These are phyloP conservation scores for Copromyces sp. DNA, from an alignment of 495 filamentous ascomycete species.

Conservation along the genomic window DNA sequence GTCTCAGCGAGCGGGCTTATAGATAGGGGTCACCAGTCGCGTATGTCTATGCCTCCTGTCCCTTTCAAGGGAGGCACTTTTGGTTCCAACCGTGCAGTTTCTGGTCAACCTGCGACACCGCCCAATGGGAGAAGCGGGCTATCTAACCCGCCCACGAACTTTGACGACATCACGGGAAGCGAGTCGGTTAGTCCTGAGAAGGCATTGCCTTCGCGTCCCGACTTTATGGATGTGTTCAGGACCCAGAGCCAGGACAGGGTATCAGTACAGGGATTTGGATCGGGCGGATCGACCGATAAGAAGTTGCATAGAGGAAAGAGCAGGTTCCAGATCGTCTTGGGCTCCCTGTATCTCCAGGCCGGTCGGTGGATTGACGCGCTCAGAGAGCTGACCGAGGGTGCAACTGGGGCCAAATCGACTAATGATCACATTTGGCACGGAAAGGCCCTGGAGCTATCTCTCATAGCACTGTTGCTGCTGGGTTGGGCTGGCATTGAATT, in stretches of 20 bases:
- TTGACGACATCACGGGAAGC: slow-evolving; percentile 53
- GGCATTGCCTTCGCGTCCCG: slow-evolving; percentile 17
- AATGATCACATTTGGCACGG: slow-evolving; percentile 96
- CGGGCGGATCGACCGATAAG: slow-evolving; percentile 60
- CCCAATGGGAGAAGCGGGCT: slow-evolving; percentile 32
- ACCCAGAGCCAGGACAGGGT: slow-evolving; percentile 62
- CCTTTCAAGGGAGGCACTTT: slow-evolving; percentile 28
- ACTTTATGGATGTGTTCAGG: slow-evolving; percentile 26
- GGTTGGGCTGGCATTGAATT: slow-evolving; percentile 83
- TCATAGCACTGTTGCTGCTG: slow-evolving; percentile 72
- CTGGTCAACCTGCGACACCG: slow-evolving; percentile 44
- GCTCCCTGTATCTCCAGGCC: slow-evolving; percentile 75
- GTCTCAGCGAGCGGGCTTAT: slow-evolving; percentile 35
- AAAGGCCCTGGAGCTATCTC: slow-evolving; percentile 81
- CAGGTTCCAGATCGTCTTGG: slow-evolving; percentile 69
- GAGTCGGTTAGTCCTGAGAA: slow-evolving; percentile 27
- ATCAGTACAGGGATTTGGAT: slow-evolving; percentile 75
- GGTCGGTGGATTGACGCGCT: slow-evolving; percentile 86
- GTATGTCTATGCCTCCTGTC: slow-evolving; percentile 71
- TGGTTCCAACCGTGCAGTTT: slow-evolving; percentile 35
- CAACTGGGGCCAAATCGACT: slow-evolving; percentile 61
- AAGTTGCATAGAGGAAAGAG: slow-evolving; percentile 76
- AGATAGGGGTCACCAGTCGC: slow-evolving; percentile 38
- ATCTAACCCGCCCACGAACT: slow-evolving; percentile 54
- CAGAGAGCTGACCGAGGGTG: slow-evolving; percentile 73